phyloP scores from a whole-genome alignment of 768 basidiomycete genomes.

The Pleurotus tuber-regium region DNA sequence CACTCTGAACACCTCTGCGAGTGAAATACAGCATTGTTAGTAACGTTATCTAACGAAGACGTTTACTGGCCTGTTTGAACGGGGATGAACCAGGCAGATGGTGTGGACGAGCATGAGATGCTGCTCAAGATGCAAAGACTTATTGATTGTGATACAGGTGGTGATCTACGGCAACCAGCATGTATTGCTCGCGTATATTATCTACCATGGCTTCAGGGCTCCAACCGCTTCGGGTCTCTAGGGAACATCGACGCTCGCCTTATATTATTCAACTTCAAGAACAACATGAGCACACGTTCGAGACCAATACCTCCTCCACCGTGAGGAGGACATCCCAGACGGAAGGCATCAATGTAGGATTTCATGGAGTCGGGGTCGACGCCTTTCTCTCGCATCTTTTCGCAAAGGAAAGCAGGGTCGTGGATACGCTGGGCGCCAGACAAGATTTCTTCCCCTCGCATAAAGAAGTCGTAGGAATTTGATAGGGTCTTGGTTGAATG shows the following conservation, averaged over 20 bases:
- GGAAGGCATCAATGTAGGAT: conserved; percentile 91
- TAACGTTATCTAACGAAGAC: too few relatives aligned
- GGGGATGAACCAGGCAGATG: too few relatives aligned
- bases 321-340: conserved; percentile 92
- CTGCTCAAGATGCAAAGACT: too few relatives aligned
- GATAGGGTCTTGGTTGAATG: conserved; percentile 63
- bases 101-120: too few relatives aligned
- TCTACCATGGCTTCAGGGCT: conserved; percentile 66
- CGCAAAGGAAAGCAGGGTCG: conserved; percentile 75
- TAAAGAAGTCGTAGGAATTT: conserved; percentile 99
- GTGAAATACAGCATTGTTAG: too few relatives aligned
- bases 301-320: conserved; percentile 96
- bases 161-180: too few relatives aligned
- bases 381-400: conserved; percentile 84
- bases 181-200: too few relatives aligned
- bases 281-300: conserved; percentile 96
- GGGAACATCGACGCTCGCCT: conserved; percentile 93
- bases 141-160: too few relatives aligned
- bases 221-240: conserved; percentile 92
- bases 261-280: conserved; percentile 96
- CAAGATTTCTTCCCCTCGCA: conserved; percentile 98
- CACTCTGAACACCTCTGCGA: too few relatives aligned
- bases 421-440: conserved; percentile 98
- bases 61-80: too few relatives aligned
- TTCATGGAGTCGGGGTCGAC: conserved; percentile 93